These are phyloP conservation scores for Cercospora citrullina DNA, from an alignment of 2,329 filamentous ascomycete genomes.

Conservation along the genomic window DNA sequence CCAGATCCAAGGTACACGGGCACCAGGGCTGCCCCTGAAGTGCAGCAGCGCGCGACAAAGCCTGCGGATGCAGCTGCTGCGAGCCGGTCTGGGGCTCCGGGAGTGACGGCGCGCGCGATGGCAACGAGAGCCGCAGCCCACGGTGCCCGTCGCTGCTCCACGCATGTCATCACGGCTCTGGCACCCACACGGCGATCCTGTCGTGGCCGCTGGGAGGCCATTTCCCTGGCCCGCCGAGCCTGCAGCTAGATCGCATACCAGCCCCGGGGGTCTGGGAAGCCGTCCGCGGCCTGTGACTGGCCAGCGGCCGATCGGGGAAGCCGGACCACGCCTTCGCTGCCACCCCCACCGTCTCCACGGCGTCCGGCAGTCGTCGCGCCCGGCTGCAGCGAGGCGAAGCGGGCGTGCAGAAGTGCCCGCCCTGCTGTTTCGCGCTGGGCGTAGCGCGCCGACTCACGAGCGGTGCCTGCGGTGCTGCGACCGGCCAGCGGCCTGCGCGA, in stretches of 20 bases:
- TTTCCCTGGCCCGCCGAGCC: constrained; percentile 14
- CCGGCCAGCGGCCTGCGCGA: not conserved
- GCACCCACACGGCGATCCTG: constrained; percentile 6
- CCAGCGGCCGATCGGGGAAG: constrained; percentile 9
- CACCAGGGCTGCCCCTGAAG: constrained; percentile 17
- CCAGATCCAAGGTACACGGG: constrained; percentile 18
- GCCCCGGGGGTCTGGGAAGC: constrained; percentile 12
- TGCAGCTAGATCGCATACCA: constrained; percentile 18
- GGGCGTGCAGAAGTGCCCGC: constrained; percentile 15
- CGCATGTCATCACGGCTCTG: constrained; percentile 17
- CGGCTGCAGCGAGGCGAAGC: constrained; percentile 22
- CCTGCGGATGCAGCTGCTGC: constrained; percentile 21
- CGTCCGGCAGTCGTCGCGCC: constrained; percentile 20
- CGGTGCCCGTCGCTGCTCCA: constrained; percentile 2
- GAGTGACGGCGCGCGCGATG: constrained; percentile 20
- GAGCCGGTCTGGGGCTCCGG: constrained; percentile 21
- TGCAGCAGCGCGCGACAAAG: not conserved
- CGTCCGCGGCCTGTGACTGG: constrained; percentile 16
- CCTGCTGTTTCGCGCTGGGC: not conserved
- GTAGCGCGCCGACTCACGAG: not conserved
- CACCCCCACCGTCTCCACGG: not conserved
- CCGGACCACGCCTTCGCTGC: constrained; percentile 13
- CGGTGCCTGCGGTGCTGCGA: constrained; percentile 12
- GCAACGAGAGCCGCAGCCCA: constrained; percentile 4
- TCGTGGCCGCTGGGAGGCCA: constrained; percentile 10